A percentile compares a stretch with the other conserved stretches of the same genome.
These are phyloP conservation scores for Xerocomus brunneocitrinus DNA, from an alignment of 768 basidiomycete species.

Conservation along the genomic window DNA sequence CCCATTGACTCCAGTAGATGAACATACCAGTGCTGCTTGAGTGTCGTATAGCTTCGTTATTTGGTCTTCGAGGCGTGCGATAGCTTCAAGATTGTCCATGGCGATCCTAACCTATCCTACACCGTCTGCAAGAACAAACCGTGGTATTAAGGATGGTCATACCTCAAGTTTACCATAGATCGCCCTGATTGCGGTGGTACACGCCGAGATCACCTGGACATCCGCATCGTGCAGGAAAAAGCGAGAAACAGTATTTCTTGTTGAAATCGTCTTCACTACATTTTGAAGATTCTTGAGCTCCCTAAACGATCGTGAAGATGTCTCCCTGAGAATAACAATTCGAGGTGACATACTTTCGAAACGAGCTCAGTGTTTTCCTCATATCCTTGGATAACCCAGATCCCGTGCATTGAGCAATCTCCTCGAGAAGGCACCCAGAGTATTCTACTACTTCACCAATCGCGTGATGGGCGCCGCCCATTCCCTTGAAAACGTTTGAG, in stretches of 20 bases:
- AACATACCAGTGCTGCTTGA: not conserved
- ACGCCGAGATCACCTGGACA: constrained; percentile 4
- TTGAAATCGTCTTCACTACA: constrained; percentile 5
- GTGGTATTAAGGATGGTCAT: not conserved
- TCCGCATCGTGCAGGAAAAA: constrained; percentile 12
- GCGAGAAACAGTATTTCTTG: not conserved
- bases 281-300: constrained; percentile 6
- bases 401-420: not conserved
- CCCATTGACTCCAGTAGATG: not conserved
- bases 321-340: not conserved
- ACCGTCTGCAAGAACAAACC: not conserved
- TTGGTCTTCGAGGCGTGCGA: constrained; percentile 11
- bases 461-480: constrained; percentile 13
- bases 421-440: constrained; percentile 13
- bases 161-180: constrained; percentile 9
- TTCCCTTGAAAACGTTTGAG: constrained; percentile 5
- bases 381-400: not conserved
- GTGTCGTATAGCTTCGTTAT: not conserved
- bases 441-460: constrained; percentile 10
- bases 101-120: constrained; percentile 9
- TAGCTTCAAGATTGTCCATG: constrained; percentile 5
- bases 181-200: constrained; percentile 8
- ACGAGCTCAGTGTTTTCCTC: constrained; percentile 1
- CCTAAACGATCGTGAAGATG: not conserved
- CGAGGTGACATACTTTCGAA: constrained; percentile 4